Conservation (phyloP, 768 basidiomycete species). For the Strobilomyces echinocephalus region DNA sequence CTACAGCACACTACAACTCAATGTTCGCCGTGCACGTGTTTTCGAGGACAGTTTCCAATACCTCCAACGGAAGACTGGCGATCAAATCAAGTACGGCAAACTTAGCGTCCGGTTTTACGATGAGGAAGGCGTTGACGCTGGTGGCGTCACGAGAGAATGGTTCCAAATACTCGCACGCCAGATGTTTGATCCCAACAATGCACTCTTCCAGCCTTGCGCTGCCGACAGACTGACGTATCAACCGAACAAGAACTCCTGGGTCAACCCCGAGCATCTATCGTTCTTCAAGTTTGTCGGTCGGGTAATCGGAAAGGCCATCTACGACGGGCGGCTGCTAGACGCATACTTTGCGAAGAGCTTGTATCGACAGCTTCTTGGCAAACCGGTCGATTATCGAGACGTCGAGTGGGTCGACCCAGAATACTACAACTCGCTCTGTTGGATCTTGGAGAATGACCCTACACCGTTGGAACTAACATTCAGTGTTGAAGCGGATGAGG, state of each 20-base stretch:
- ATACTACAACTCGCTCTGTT: slow-evolving; percentile 95
- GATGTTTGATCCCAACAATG: slow-evolving; percentile 99
- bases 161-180: slow-evolving; percentile 96
- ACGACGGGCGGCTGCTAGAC: slow-evolving; percentile 92
- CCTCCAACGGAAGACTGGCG: slow-evolving; percentile 83
- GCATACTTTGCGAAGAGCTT: slow-evolving; percentile 97
- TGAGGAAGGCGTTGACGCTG: slow-evolving; percentile 97
- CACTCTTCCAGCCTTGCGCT: slow-evolving; percentile 95
- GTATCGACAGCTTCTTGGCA: slow-evolving; percentile 91
- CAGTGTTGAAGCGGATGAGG: slow-evolving; percentile 95
- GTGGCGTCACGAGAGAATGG: slow-evolving; percentile 97
- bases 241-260: slow-evolving; percentile 88
- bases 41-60: slow-evolving; percentile 98
- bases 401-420: slow-evolving; percentile 98
- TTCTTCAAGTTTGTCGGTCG: slow-evolving; percentile 99
- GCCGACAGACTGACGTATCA: slow-evolving; percentile 95
- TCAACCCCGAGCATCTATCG: slow-evolving; percentile 91
- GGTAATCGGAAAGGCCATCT: slow-evolving; percentile 96
- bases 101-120: slow-evolving; percentile 94
- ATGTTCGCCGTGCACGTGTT: slow-evolving; percentile 84
- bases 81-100: slow-evolving; percentile 97
- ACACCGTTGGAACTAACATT: slow-evolving; percentile 84
- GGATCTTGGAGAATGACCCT: slow-evolving; percentile 97
- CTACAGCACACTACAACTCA: slow-evolving; percentile 78
- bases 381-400: slow-evolving; percentile 92